Base-by-base conservation (phyloP, 2,329 filamentous ascomycete genomes). In the Zarea fungicola region DNA sequence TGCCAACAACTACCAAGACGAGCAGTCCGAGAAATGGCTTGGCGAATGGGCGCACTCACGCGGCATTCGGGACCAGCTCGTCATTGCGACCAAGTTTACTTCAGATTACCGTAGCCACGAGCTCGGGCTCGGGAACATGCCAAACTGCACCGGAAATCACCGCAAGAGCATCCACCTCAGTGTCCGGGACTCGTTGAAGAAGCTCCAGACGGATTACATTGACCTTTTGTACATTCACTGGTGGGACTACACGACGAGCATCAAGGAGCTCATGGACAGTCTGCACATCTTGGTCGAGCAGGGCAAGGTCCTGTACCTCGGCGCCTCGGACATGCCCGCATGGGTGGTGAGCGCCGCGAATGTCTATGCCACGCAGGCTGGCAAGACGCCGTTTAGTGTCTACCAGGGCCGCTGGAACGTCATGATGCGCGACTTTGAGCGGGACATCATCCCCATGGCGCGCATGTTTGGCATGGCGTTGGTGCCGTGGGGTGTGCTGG, bases 1-100 rank as follows among this genome's bases (percentile, higher is more conserved):
- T 0, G 59, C 83, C 52, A 85, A 81, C 67, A 83, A 82, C 63
- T 87, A 87, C 65, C 83, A 85, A 56, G 67, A 72, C 48, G 72
- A 70, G 52, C 74, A 85, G 62, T 79, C 78, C 1, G 84, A 87
- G 64, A 64, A 58, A 46, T 84, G 83, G 80, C 69, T 88, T 50
- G 84, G 84, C 31, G 81, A 85, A 56, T 88, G 84, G 83, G 84
- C 86, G 79, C 70, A 74, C 57, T 74, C 75, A 52, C 76, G 80
- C 8, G 72, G 75, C 16, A 78, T 78, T 51, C 76, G 85, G 22
- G 83, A 87, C 55, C 71, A 85, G 60, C 78, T 88, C 64, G 82
- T 88, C n/a, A 70, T 88, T 45, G 83, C 84, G 1, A 87, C 83
- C 49, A 88, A 89, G 60, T 86, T 79, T 1, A 82, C 76, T 9